Base-by-base conservation (phyloP, 1,139 yeast genomes). In the Suhomyces bolitotheri region DNA sequence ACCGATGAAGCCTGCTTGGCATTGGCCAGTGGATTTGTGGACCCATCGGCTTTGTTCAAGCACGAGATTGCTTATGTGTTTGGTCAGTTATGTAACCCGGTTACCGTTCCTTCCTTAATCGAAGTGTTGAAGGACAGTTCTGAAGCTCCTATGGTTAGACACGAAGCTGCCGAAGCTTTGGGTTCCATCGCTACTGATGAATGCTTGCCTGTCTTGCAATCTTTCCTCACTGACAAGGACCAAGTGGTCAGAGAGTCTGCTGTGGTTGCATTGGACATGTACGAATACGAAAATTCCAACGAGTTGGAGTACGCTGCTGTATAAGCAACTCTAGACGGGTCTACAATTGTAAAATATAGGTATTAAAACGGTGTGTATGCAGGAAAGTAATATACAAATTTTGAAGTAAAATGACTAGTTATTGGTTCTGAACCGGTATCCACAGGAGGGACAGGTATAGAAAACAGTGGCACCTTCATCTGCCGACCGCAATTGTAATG, bases 111-210 rank as follows among this genome's bases (percentile, higher is more conserved):
- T 29, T 73, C 94, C 16, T 76, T 94, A 49, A 76, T 88, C 44
- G 81, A 85, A 62, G 90, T 92, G 7, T 75, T 94, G 52, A 78
- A 80, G 50, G 80, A 87, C 59, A 78, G 73, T 39, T 57, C 64
- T 12, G 96, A 94, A 67, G 97, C 95, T 29, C 95, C 95, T 42
- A 94, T 94, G 98, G 98, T 94, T 22, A 83, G 99, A 67, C 99
- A 94, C 59, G 99, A 94, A 66, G 98, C 98, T 39, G 98, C 98
- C 20, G 99, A 94, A 66, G 98, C 98, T 19, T 74, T 94, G 51
- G 98, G 98, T 16, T 78, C 96, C 19, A 92, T 94, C 58, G 97
- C 96, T 16, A 87, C 97, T n/a, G 96, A 87, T 52, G 97, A 90
- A 40, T 95, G 92, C 33, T 73, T 90, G 48, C 97, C 97, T 12